Conservation (phyloP, 129 eudicot genomes). For the Ambrosia trifida region DNA sequence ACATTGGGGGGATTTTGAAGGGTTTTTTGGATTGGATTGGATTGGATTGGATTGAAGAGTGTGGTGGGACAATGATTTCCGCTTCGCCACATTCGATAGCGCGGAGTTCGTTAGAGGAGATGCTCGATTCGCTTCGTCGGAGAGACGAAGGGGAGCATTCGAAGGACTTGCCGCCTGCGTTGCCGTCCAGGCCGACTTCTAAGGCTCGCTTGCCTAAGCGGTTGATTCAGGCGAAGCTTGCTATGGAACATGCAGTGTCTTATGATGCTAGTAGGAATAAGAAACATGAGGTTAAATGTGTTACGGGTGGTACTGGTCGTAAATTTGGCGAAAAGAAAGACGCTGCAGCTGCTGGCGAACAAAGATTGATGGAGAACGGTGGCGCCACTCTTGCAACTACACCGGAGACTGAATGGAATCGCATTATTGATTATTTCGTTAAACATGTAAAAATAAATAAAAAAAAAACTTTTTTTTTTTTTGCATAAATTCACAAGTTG, state of each 20-base stretch:
- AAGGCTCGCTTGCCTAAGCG: slow-evolving; percentile 71
- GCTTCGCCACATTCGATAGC: slow-evolving; percentile 52
- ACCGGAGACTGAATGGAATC: slow-evolving; percentile 56
- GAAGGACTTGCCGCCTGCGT: slow-evolving; percentile 76
- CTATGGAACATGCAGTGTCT: slow-evolving; percentile 27
- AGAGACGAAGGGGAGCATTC: slow-evolving; percentile 59
- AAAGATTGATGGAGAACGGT: slow-evolving; percentile 27
- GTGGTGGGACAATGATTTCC: slow-evolving; percentile 24
- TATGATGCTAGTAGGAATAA: slow-evolving; percentile 14
- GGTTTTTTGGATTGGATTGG: not conserved
- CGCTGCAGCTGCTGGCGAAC: slow-evolving; percentile 33
- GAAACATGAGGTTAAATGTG: slow-evolving; percentile 1
- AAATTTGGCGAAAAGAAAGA: slow-evolving; percentile 58
- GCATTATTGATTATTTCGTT: slow-evolving; percentile 61
- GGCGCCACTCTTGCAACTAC: slow-evolving; percentile 27
- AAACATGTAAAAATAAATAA: slow-evolving; percentile 53
- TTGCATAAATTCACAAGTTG: not conserved
- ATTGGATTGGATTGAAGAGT: slow-evolving; percentile 35
- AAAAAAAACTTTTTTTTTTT: not conserved
- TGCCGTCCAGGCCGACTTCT: slow-evolving; percentile 76
- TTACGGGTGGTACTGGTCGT: slow-evolving; percentile 21
- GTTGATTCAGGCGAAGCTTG: slow-evolving; percentile 44
- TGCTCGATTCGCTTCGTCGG: slow-evolving; percentile 74
- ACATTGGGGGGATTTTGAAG: slow-evolving; percentile 20
- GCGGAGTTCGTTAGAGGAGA: slow-evolving; percentile 91